phyloP scores from a whole-genome alignment of 257 asterid genomes.

The Rauvolfia tetraphylla region DNA sequence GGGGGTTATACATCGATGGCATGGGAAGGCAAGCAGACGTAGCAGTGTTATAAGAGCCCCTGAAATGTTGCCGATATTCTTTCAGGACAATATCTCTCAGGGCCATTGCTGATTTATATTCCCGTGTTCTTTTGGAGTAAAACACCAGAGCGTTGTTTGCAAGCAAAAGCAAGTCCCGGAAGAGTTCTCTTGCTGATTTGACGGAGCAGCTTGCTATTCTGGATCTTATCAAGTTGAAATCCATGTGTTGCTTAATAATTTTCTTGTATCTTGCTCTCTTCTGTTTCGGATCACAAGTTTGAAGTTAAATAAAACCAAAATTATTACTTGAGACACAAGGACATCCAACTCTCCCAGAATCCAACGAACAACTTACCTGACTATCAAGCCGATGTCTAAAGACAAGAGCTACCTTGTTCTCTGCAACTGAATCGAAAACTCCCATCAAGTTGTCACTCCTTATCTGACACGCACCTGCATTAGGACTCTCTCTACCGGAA shows the following conservation, averaged over 20 bases:
- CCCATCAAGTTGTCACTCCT: slow-evolving; percentile 40
- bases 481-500: slow-evolving; percentile 21
- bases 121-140: slow-evolving; percentile 77
- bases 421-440: slow-evolving; percentile 51
- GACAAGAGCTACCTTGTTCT: slow-evolving; percentile 59
- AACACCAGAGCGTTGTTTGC: slow-evolving; percentile 81
- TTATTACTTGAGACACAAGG: not conserved
- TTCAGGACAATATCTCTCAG: slow-evolving; percentile 55
- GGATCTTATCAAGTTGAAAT: slow-evolving; percentile 64
- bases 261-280: slow-evolving; percentile 85
- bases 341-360: not conserved
- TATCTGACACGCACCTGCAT: slow-evolving; percentile 21
- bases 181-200: slow-evolving; percentile 59
- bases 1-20: slow-evolving; percentile 48
- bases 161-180: slow-evolving; percentile 72
- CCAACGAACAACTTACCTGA: slow-evolving; percentile 45
- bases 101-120: slow-evolving; percentile 66
- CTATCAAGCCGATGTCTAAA: slow-evolving; percentile 90
- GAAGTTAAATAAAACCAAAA: not conserved
- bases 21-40: slow-evolving; percentile 40
- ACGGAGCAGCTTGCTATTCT: slow-evolving; percentile 45
- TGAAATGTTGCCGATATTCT: slow-evolving; percentile 47
- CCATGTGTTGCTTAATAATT: slow-evolving; percentile 65
- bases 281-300: slow-evolving; percentile 31
- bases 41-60: slow-evolving; percentile 37